A percentile compares a stretch with the other conserved stretches of the same genome.
Conservation (phyloP, 23 red algal genomes). For the Porphyridium purpureum region DNA sequence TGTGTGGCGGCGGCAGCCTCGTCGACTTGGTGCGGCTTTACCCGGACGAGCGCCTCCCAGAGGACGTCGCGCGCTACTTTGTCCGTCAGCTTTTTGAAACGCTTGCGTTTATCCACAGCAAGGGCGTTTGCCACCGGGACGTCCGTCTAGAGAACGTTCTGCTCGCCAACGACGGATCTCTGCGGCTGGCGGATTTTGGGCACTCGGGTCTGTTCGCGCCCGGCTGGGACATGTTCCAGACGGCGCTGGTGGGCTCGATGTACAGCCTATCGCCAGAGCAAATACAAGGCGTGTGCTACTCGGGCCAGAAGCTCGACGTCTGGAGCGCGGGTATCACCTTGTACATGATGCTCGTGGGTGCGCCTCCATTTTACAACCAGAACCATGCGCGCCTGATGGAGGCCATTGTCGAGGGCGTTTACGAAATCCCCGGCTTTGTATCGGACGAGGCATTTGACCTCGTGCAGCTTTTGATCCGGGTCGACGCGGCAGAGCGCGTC, state of each 20-base stretch:
- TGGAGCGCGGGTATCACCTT: slow-evolving; percentile 84
- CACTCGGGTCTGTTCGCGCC: slow-evolving; percentile 79
- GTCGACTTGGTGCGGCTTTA: slow-evolving; percentile 66
- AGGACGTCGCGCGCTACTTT: slow-evolving; percentile 56
- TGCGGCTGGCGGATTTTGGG: slow-evolving; percentile 93
- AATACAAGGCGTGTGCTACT: slow-evolving; percentile 62
- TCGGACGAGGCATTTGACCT: slow-evolving; percentile 44
- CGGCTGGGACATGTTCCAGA: slow-evolving; percentile 90
- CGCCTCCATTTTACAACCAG: slow-evolving; percentile 77
- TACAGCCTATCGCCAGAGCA: slow-evolving; percentile 87
- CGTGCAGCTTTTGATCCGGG: slow-evolving; percentile 65
- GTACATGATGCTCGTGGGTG: slow-evolving; percentile 71
- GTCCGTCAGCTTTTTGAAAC: slow-evolving; percentile 71
- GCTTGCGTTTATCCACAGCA: slow-evolving; percentile 60
- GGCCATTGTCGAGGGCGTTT: slow-evolving; percentile 33
- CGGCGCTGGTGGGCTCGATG: slow-evolving; percentile 69
- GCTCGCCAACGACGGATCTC: slow-evolving; percentile 60
- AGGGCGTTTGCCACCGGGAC: slow-evolving; percentile 83
- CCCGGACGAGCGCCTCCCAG: slow-evolving; percentile 56
- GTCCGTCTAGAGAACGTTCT: slow-evolving; percentile 91
- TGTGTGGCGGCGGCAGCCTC: slow-evolving; percentile 83
- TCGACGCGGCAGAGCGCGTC: slow-evolving; percentile 41
- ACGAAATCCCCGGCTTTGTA: slow-evolving; percentile 35
- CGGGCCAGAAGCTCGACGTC: slow-evolving; percentile 83
- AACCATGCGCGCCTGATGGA: slow-evolving; percentile 52